phyloP scores from a whole-genome alignment of 192 early-diverging fungal genomes.

The Backusella tarrabulga region DNA sequence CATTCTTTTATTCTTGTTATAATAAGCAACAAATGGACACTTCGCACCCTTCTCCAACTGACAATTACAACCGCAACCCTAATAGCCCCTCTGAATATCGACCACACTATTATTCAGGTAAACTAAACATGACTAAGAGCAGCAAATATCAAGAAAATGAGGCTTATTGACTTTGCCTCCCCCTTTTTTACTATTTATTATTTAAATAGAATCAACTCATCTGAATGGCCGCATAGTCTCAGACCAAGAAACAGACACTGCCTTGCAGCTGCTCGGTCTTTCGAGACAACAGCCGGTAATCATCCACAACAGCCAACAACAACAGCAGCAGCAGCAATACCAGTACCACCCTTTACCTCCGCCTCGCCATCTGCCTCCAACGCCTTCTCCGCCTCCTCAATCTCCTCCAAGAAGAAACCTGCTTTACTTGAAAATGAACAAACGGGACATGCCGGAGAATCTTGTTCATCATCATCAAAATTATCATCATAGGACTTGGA shows the following conservation, averaged over 20 bases:
- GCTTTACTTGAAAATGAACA: neutral
- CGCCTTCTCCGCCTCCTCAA: neutral
- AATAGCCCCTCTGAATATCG: neutral
- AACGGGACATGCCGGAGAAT: neutral
- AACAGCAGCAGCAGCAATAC: neutral
- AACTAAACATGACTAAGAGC: neutral
- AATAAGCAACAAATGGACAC: neutral
- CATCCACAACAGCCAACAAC: neutral
- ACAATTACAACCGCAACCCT: neutral
- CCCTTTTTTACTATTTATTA: neutral
- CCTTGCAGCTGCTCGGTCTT: conserved; percentile 27
- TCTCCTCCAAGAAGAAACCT: neutral
- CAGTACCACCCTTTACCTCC: neutral
- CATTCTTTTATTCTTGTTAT: neutral
- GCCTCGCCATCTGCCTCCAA: neutral
- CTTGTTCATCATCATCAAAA: neutral
- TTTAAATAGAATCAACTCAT: neutral
- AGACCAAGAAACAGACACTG: conserved; percentile 22
- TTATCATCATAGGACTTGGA: neutral
- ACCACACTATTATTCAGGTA: neutral
- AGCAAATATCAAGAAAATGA: neutral
- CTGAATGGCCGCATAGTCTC: neutral
- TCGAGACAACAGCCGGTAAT: neutral
- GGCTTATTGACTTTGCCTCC: neutral
- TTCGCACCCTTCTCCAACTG: neutral